Base-by-base conservation (phyloP, 306 rosid species). In the cucumber (Cucumis sativus) region DNA sequence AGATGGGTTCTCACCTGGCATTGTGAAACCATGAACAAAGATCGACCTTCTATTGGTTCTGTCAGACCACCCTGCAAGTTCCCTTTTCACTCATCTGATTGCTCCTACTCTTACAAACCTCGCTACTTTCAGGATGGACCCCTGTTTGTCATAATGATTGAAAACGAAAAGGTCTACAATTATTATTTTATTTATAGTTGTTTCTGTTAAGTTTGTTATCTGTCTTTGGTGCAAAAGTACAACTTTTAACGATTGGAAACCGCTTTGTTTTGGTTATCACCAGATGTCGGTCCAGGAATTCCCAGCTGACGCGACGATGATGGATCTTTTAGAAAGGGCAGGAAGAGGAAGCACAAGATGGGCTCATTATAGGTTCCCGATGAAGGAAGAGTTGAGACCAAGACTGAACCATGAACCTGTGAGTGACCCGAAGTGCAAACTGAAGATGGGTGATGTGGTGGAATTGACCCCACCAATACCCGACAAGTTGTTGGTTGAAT, bases 1-100 rank as follows among this genome's bases (percentile, higher is more conserved):
- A 90, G 99, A 72, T 96, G 99, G 99, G 96, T 96, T 67, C 90
- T 96, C 78, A 92, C 97, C 37, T 96, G 99, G 99, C 99, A 96
- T 81, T 96, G 98, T 3, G 98, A 92, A 87, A 84, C 97, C 74
- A 90, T 90, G 97, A 90, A 85, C 79, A 85, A 85, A 79, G 96
- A 90, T 78, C 79, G 82, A 35, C 83, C 91, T 17, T 87, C 89
- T 54, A 86, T 84, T 82, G 89, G 86, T 77, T 86, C 96, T 28
- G 71, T 80, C 77, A 89, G 85, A 84, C 93, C 96, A 52, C 87
- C 93, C 30, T 96, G 99, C 97, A 86, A 83, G 59, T 96, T 96
- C 86, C 98, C 99, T 79, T 77, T 86, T 18, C 99, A 96, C 85
- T 84, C 92, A 12, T 88, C 82, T 10, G 97, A 91, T 63, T 96